Percentiles rank a stretch among this genome's conserved stretches.
Conservation (phyloP, 2,329 filamentous ascomycete genomes). For the Ambrosiella beaveri region DNA sequence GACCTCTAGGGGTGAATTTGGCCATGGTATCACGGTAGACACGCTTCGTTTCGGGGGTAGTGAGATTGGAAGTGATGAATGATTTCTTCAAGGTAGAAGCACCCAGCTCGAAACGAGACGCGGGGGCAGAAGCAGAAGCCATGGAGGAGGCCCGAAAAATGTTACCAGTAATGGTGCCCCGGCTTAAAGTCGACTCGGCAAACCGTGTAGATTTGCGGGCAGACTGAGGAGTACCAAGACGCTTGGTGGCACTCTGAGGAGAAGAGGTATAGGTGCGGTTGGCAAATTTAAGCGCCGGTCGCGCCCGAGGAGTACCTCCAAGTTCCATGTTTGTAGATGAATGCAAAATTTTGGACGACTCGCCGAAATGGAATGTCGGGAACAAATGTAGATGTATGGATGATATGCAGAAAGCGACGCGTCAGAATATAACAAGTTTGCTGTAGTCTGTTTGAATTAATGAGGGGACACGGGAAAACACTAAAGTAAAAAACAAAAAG, state of each 20-base stretch:
- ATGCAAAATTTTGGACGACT: neutral
- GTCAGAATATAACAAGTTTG: neutral
- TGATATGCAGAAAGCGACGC: neutral
- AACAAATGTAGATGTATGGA: neutral
- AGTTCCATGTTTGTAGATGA: slow-evolving; percentile 7
- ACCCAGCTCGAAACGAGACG: slow-evolving; percentile 28
- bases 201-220: slow-evolving; percentile 18
- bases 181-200: slow-evolving; percentile 18
- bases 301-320: slow-evolving; percentile 16
- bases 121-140: slow-evolving; percentile 19
- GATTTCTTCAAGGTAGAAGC: slow-evolving; percentile 30
- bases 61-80: slow-evolving; percentile 28
- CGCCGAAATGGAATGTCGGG: neutral
- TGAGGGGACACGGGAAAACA: neutral
- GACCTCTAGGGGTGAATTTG: slow-evolving; percentile 30
- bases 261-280: slow-evolving; percentile 24
- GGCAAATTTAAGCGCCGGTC: slow-evolving; percentile 27
- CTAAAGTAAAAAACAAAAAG: neutral
- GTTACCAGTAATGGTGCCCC: slow-evolving; percentile 23
- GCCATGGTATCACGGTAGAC: slow-evolving; percentile 28
- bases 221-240: slow-evolving; percentile 24
- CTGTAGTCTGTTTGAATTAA: neutral
- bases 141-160: slow-evolving; percentile 26
- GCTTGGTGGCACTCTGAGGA: slow-evolving; percentile 15
- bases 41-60: slow-evolving; percentile 25